Percentiles rank a stretch among this genome's conserved stretches.
Evolutionary conservation across 352 stramenopile genomes (phyloP).

Genomic region (Pilasporangium apinafurcum): DNA sequence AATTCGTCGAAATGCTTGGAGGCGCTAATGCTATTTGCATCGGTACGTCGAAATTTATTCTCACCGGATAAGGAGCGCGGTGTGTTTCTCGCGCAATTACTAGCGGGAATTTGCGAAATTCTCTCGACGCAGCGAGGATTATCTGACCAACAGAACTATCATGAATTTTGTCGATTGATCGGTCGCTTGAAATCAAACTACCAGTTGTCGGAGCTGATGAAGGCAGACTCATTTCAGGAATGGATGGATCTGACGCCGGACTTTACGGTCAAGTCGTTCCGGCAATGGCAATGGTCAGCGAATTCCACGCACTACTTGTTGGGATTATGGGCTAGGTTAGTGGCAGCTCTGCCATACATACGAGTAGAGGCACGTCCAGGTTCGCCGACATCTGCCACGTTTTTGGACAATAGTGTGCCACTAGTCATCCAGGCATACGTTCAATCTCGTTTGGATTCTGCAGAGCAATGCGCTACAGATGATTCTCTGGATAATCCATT

Average conservation of each 20-base stretch:
- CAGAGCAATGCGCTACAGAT: conserved; percentile 91
- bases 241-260: conserved; percentile 95
- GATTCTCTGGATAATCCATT: conserved; percentile 94
- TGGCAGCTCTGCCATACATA: conserved; percentile 96
- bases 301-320: conserved; percentile 97
- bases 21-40: conserved; percentile 94
- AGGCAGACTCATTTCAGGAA: conserved; percentile 94
- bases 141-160: conserved; percentile 98
- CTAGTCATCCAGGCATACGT: conserved; percentile 95
- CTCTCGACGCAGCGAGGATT: conserved; percentile 94
- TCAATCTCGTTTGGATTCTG: conserved; percentile 92
- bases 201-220: conserved; percentile 96
- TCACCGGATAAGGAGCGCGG: conserved; percentile 93
- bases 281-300: conserved; percentile 93
- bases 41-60: conserved; percentile 95
- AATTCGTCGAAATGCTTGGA: conserved; percentile 95
- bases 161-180: conserved; percentile 98
- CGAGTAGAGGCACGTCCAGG: conserved; percentile 57
- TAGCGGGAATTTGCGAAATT: conserved; percentile 93
- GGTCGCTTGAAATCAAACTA: conserved; percentile 98
- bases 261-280: conserved; percentile 96
- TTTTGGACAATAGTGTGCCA: conserved; percentile 66
- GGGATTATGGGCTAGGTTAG: conserved; percentile 93
- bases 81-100: conserved; percentile 90
- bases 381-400: conserved; percentile 49